A percentile compares a stretch with the other conserved stretches of the same genome.
These are phyloP conservation scores for Thermochaetoides dissita DNA, from an alignment of 2,329 filamentous ascomycete genomes.

Conservation along the genomic window DNA sequence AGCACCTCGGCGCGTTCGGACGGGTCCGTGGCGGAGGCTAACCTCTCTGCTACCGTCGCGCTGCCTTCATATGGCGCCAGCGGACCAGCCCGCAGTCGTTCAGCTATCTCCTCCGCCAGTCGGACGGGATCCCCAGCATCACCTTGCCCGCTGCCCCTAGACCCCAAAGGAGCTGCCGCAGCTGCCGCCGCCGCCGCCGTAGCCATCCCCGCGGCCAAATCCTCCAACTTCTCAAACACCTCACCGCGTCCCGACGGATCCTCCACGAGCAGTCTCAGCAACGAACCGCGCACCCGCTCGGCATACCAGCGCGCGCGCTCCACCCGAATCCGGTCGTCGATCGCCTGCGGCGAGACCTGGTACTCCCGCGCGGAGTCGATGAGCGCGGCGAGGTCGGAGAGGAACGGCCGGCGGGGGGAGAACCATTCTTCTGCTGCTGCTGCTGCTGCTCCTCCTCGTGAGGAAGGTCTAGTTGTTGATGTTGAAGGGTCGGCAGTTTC, in stretches of 20 bases:
- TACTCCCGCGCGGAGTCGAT: conserved; percentile 33
- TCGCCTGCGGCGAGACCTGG: conserved; percentile 27
- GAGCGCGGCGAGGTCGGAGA: conserved; percentile 34
- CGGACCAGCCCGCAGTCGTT: conserved; percentile 11
- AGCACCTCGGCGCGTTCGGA: conserved; percentile 11
- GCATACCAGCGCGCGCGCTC: conserved; percentile 42
- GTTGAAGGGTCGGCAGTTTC: not conserved
- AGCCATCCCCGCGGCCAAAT: conserved; percentile 4
- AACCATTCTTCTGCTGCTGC: conserved; percentile 33
- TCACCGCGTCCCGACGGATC: conserved; percentile 6
- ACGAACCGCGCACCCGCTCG: conserved; percentile 12
- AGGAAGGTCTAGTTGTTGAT: not conserved
- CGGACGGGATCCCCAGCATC: not conserved
- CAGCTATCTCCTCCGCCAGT: conserved; percentile 8
- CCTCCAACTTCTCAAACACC: conserved; percentile 13
- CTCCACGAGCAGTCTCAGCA: conserved; percentile 14
- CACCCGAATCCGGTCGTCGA: conserved; percentile 35
- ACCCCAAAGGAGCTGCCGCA: not conserved
- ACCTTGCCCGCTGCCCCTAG: not conserved
- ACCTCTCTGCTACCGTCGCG: conserved; percentile 1
- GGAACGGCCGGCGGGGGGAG: conserved; percentile 31
- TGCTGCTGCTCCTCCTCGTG: not conserved
- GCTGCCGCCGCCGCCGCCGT: not conserved
- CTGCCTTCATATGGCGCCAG: conserved; percentile 3
- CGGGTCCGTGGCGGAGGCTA: conserved; percentile 9